These are phyloP conservation scores for Globisporangium polare DNA, from an alignment of 352 stramenopile genomes.

Conservation along the genomic window DNA sequence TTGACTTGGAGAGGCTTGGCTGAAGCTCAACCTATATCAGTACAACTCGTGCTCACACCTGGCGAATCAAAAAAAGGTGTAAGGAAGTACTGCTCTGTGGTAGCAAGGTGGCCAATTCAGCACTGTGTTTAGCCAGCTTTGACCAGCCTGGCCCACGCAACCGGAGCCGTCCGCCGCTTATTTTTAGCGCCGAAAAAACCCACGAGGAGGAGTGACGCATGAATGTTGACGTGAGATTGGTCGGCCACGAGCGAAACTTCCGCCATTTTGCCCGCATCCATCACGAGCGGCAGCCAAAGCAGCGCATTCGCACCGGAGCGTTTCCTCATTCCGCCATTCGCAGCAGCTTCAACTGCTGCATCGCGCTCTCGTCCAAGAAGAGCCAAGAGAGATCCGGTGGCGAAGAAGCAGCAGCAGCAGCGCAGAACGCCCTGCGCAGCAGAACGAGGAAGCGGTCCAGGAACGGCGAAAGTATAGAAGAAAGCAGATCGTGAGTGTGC, in stretches of 20 bases:
- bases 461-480: constrained; percentile 1
- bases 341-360: background rate
- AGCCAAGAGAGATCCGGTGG: background rate
- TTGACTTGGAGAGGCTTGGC: too few species aligned
- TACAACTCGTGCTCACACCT: too few species aligned
- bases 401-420: background rate
- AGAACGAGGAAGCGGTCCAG: background rate
- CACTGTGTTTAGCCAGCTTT: too few species aligned
- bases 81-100: background rate
- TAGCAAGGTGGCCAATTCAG: background rate
- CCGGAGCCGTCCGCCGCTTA: background rate
- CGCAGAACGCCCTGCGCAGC: background rate
- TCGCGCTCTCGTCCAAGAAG: background rate
- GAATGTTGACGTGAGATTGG: constrained; percentile 8
- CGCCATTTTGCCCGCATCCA: background rate
- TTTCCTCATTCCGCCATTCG: background rate
- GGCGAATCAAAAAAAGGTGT: too few species aligned
- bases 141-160: background rate
- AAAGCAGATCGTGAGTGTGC: background rate
- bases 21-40: too few species aligned
- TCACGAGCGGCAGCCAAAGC: background rate
- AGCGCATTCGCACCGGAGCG: background rate
- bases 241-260: constrained; percentile 2
- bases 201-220: background rate
- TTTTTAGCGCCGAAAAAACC: background rate